A percentile compares a stretch with the other conserved stretches of the same genome.
phyloP scores from a whole-genome alignment of 768 basidiomycete species.

The Boletales sp. region DNA sequence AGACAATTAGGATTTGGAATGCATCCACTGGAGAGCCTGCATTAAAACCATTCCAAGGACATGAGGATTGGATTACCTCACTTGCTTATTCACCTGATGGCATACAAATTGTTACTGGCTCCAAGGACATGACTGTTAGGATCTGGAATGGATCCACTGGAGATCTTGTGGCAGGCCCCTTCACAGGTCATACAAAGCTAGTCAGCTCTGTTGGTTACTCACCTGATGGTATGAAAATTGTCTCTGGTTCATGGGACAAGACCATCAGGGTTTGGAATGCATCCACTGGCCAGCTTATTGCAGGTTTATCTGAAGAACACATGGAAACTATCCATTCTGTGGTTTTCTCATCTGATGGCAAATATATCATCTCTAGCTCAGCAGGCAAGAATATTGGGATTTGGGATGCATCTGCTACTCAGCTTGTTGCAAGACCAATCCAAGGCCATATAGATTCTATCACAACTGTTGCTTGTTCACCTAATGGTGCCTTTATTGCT shows the following conservation, averaged over 20 bases:
- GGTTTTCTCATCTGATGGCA: background rate
- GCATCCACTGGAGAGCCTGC: background rate
- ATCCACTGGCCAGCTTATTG: background rate
- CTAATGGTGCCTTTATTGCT: background rate
- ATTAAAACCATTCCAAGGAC: background rate
- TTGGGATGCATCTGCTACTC: background rate
- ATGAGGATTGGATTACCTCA: background rate
- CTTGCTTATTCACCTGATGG: background rate
- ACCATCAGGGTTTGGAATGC: background rate
- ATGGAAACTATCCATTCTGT: background rate
- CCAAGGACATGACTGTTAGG: background rate
- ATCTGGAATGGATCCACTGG: background rate
- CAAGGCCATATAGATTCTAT: background rate
- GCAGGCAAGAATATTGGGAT: background rate
- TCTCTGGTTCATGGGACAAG: background rate
- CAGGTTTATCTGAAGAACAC: background rate
- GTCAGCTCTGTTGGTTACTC: background rate
- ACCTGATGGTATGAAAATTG: background rate
- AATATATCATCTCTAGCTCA: background rate
- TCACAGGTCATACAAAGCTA: background rate
- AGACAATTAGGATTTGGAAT: background rate
- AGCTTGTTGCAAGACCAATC: background rate
- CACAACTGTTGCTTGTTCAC: constrained; percentile 1
- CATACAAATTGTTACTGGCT: background rate
- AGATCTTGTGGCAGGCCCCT: background rate